Evolutionary conservation across 495 filamentous ascomycete species (phyloP), one percentile per base, ranked within the genome.

Genomic region (Aspergillus asperescens): DNA sequence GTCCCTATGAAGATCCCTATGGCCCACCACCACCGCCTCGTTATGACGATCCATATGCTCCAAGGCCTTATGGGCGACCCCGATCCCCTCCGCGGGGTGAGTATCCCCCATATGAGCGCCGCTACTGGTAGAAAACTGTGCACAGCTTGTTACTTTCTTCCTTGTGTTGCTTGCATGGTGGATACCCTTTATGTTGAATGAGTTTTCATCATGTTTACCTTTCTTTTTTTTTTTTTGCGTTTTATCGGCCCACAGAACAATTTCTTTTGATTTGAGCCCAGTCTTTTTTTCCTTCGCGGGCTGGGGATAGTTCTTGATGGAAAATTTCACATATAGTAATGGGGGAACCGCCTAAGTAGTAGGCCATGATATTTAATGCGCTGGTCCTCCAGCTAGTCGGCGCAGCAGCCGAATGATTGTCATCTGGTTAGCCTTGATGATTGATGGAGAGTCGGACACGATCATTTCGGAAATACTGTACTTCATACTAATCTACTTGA

Each of bases 1-100:
- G 75, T 56, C 68, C 70, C 15, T 79, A 79, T 55, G 76, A 80
- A 52, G 77, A 80, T 58, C 73, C 71, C 9, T 78, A 79, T 60
- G 72, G 68, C 20, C 63, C 66, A 42, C 71, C 70, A 6, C 72
- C 72, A 15, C 72, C 71, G 10, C 73, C 73, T 13, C 71, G 70
- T 48, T 75, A 73, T 56, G 71, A 75, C 49, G 74, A 77, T 45
- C 71, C 74, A 4, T 77, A 77, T 59, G 62, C 70, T 35, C 63
- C 69, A 10, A 66, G 71, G 24, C 65, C 71, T 20, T 77, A 76
- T 55, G 71, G 63, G 38, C 70, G 74, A 37, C 72, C 72, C 23
- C 72, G 74, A 20, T 62, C 65, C 48, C 74, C 74, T 8, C 71
- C 72, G 1, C 60, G 73, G 45, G 59, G 62, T 49, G 73, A 74